Base-by-base conservation (phyloP, 345 rosid species). In the Jatropha curcas region DNA sequence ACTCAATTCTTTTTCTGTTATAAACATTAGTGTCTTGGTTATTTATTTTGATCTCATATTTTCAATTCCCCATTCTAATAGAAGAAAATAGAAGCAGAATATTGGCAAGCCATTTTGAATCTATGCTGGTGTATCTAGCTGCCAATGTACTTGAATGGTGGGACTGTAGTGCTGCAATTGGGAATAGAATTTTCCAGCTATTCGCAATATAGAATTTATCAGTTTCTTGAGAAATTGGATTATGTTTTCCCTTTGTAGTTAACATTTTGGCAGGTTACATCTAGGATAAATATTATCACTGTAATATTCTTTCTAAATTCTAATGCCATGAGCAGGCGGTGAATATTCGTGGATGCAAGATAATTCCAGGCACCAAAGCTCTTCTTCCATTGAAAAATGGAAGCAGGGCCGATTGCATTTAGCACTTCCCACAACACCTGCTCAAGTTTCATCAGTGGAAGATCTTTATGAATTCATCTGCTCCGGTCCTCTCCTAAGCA, bases 401-500 rank as follows among this genome's bases (percentile, higher is more conserved):
- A 78, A 51, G 75, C 71, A 71, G 57, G 76, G 75, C 63, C 81
- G 68, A 1, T 31, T 77, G 20, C 64, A 37, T 69, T 85, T 80
- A 3, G 76, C 71, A 31, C 57, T 24, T 43, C 74, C 71, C 30
- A 5, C 14, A 17, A 17, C 55, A 43, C 82, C 87, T 22, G 97
- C 97, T 2, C 76, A 87, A 70, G 89, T 87, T 64, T 78, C 97
- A 24, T 86, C 98, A 5, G 89, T 89, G 1, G 75, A 90, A 62
- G 98, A 92, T 81, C 94, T 95, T 76, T 90, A 68, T 16, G 90
- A 89, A 2, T 95, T 90, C 65, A 88, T 95, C 72, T 85, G 97
- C 74, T 75, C 96, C 0, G 97, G 99, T 70, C 99, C 99, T 71
- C 96, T 95, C 24, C 4, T 92, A 35, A 83, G 76, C 27, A 88